These are phyloP conservation scores for Candida ponderosae DNA, from an alignment of 805 yeast genomes.

Conservation along the genomic window DNA sequence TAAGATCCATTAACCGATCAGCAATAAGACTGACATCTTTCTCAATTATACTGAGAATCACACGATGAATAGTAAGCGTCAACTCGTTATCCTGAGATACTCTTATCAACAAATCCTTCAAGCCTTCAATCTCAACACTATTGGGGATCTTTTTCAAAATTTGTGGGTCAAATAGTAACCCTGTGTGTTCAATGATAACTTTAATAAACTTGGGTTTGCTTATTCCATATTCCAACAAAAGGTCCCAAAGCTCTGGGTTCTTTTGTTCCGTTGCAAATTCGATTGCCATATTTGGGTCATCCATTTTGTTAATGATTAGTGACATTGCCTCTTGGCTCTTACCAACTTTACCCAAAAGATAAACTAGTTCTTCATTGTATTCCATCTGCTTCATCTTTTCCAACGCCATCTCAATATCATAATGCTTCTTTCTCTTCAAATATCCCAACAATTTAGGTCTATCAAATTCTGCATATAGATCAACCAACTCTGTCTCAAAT, in stretches of 20 bases:
- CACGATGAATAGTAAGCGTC: slow-evolving; percentile 41
- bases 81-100: slow-evolving; percentile 60
- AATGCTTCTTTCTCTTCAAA: slow-evolving; percentile 50
- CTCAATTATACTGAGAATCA: slow-evolving; percentile 47
- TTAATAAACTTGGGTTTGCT: slow-evolving; percentile 69
- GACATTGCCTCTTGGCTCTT: slow-evolving; percentile 67
- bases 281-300: slow-evolving; percentile 77
- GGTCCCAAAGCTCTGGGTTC: slow-evolving; percentile 77
- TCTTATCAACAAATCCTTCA: slow-evolving; percentile 50
- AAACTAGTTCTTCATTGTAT: slow-evolving; percentile 67
- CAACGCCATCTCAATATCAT: slow-evolving; percentile 67
- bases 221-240: slow-evolving; percentile 62
- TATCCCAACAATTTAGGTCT: slow-evolving; percentile 48
- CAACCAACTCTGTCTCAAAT: slow-evolving; percentile 62
- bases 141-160: slow-evolving; percentile 60
- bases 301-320: slow-evolving; percentile 66
- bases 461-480: slow-evolving; percentile 57
- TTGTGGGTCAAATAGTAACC: slow-evolving; percentile 57
- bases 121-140: slow-evolving; percentile 54
- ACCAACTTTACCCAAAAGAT: slow-evolving; percentile 75
- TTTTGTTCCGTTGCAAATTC: slow-evolving; percentile 62
- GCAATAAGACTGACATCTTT: slow-evolving; percentile 39
- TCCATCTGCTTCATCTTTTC: slow-evolving; percentile 46
- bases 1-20: slow-evolving; percentile 19
- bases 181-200: slow-evolving; percentile 63